phyloP scores from a whole-genome alignment of 768 basidiomycete species.

The Russula griseocarnosa region DNA sequence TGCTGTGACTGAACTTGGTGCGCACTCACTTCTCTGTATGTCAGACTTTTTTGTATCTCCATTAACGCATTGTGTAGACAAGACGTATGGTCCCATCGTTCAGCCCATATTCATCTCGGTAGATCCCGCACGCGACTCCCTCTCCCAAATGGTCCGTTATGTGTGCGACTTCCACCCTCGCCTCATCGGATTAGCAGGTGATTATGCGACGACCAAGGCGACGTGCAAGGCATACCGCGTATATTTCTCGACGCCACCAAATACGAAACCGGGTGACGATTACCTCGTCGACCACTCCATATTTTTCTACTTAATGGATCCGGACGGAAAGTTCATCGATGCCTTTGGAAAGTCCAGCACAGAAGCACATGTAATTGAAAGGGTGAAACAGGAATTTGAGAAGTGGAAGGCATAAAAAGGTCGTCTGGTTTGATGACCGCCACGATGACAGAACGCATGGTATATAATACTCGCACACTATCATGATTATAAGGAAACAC shows the following conservation, averaged over 20 bases:
- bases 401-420: constrained; percentile 42
- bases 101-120: constrained; percentile 94
- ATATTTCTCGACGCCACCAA: constrained; percentile 93
- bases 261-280: constrained; percentile 84
- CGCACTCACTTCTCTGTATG: constrained; percentile 30
- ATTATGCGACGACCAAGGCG: constrained; percentile 79
- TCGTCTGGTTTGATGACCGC: constrained; percentile 31
- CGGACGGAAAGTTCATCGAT: constrained; percentile 88
- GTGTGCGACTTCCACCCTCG: constrained; percentile 86
- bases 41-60: background rate
- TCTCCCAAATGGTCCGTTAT: constrained; percentile 57
- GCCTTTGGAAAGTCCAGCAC: constrained; percentile 87
- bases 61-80: constrained; percentile 45
- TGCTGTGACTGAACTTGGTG: constrained; percentile 70
- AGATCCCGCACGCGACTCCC: constrained; percentile 88
- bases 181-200: constrained; percentile 82
- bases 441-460: background rate
- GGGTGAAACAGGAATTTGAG: constrained; percentile 51
- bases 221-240: constrained; percentile 95
- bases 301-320: constrained; percentile 98
- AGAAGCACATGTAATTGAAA: constrained; percentile 61
- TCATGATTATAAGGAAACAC: background rate
- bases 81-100: constrained; percentile 63
- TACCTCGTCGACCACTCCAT: constrained; percentile 97
- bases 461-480: background rate